Percentiles rank a stretch among this genome's conserved stretches.
Evolutionary conservation across 352 stramenopile species (phyloP).

Genomic region (Globisporangium irregulare): DNA sequence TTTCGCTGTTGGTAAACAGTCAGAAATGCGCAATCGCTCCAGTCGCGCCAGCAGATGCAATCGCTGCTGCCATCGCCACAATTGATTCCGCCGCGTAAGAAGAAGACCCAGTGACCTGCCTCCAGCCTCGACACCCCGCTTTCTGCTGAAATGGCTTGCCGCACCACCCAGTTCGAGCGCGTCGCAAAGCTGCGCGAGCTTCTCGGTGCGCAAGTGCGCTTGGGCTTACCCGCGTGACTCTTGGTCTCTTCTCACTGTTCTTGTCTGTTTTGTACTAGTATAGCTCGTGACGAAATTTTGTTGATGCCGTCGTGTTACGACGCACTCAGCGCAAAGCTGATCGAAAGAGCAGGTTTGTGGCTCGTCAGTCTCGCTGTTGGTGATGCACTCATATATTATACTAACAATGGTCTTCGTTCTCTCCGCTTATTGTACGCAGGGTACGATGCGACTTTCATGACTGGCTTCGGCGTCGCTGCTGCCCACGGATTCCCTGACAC

Average conservation of each 20-base stretch:
- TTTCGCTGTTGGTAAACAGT: background rate
- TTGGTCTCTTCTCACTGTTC: constrained; percentile 1
- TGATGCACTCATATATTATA: background rate
- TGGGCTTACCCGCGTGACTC: background rate
- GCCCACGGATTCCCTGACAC: constrained; percentile 88
- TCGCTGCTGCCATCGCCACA: background rate
- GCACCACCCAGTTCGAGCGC: constrained; percentile 41
- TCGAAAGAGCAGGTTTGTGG: constrained; percentile 57
- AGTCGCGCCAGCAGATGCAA: background rate
- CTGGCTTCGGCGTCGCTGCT: constrained; percentile 90
- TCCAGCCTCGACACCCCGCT: background rate
- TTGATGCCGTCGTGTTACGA: constrained; percentile 91
- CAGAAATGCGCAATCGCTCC: constrained; percentile 5
- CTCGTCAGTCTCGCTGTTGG: background rate
- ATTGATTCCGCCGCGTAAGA: background rate
- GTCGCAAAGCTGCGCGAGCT: constrained; percentile 48
- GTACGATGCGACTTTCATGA: constrained; percentile 93
- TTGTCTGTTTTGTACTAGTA: background rate
- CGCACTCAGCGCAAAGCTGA: constrained; percentile 86
- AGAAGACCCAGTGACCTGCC: background rate
- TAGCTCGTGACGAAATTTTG: constrained; percentile 59
- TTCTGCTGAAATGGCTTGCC: background rate
- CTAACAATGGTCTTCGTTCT: background rate
- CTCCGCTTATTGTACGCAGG: constrained; percentile 20
- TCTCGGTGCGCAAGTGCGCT: constrained; percentile 23